Evolutionary conservation across 257 asterid genomes (phyloP).

Genomic region (Rhazya stricta): DNA sequence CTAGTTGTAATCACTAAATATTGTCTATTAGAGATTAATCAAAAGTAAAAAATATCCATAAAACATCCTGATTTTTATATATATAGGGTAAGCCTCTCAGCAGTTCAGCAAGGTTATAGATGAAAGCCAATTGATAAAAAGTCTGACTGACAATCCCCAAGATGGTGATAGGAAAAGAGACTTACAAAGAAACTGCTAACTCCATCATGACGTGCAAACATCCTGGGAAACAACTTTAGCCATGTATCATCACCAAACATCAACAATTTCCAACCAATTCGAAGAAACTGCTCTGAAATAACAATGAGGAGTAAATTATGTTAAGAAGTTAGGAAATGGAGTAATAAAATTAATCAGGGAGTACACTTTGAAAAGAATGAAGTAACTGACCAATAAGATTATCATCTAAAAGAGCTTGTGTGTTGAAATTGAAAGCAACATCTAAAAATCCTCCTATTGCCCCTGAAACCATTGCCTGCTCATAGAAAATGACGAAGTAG

Average conservation of each 20-base stretch:
- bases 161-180: slow-evolving; percentile 14
- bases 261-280: slow-evolving; percentile 85
- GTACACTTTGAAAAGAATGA: not conserved
- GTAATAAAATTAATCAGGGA: not conserved
- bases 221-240: slow-evolving; percentile 82
- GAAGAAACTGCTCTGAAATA: slow-evolving; percentile 58
- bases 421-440: slow-evolving; percentile 83
- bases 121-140: not conserved
- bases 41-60: not conserved
- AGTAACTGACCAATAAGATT: slow-evolving; percentile 76
- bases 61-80: too few species aligned
- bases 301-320: slow-evolving; percentile 12
- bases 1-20: too few species aligned
- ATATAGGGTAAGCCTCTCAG: not conserved
- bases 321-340: slow-evolving; percentile 3
- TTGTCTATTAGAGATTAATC: not conserved
- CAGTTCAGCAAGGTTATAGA: not conserved
- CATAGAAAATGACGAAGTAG: not conserved
- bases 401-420: slow-evolving; percentile 82
- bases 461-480: slow-evolving; percentile 93
- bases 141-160: not conserved
- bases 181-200: slow-evolving; percentile 95
- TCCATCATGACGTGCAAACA: slow-evolving; percentile 80
- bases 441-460: slow-evolving; percentile 90
- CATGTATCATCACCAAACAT: slow-evolving; percentile 96